These are phyloP conservation scores for Cyberlindnera mississippiensis DNA, from an alignment of 805 yeast species.

Conservation along the genomic window DNA sequence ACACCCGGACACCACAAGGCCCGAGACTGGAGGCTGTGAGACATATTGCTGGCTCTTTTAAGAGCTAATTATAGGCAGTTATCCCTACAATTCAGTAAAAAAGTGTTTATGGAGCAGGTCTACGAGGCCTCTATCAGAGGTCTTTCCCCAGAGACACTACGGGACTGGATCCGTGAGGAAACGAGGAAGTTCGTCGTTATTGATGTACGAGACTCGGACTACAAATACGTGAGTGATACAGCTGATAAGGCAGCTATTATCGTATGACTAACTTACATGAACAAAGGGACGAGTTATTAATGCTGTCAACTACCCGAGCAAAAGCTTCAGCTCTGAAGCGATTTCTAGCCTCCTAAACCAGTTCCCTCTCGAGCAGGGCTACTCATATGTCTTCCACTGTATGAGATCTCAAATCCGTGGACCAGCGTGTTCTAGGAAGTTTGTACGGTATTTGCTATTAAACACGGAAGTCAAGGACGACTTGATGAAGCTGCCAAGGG, in stretches of 20 bases:
- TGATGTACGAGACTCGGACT: conserved; percentile 24
- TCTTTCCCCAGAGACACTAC: conserved; percentile 8
- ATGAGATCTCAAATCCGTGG: conserved; percentile 25
- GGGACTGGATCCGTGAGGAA: conserved; percentile 8
- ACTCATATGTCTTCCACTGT: conserved; percentile 22
- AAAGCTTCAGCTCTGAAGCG: conserved; percentile 3
- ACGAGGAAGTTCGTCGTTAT: conserved; percentile 9
- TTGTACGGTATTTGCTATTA: conserved; percentile 9
- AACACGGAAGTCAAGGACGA: conserved; percentile 8
- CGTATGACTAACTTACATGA: too few species aligned
- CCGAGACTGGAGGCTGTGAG: background rate
- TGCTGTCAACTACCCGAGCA: conserved; percentile 15
- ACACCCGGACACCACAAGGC: too few species aligned
- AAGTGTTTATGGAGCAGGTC: conserved; percentile 9
- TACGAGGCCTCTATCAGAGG: conserved; percentile 1
- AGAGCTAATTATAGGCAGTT: too few species aligned
- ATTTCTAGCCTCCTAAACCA: conserved; percentile 4
- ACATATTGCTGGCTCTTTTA: too few species aligned
- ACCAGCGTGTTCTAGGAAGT: conserved; percentile 15
- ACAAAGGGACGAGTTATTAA: conserved; percentile 5
- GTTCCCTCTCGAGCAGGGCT: conserved; percentile 2
- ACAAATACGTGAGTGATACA: conserved; percentile 3
- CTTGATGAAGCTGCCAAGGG: conserved; percentile 5
- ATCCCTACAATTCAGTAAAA: too few species aligned
- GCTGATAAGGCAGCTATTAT: too few species aligned